Evolutionary conservation across 169 alveolate species (phyloP).

Genomic region (Plasmodium cynomolgi): DNA sequence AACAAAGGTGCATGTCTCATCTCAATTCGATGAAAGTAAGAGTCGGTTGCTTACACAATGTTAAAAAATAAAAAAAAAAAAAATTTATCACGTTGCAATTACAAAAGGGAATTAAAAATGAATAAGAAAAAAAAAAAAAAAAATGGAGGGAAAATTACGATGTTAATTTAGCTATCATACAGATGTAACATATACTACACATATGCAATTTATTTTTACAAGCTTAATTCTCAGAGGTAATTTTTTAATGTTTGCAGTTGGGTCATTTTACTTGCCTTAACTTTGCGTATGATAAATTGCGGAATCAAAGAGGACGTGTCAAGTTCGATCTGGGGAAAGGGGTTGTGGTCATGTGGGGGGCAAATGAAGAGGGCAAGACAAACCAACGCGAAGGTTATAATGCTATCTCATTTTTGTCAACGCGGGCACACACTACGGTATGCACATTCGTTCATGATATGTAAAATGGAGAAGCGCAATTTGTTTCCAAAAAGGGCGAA

Average conservation of each 20-base stretch:
- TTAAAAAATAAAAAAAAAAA: constrained; percentile 9
- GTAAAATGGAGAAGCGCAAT: not conserved
- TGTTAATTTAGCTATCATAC: not conserved
- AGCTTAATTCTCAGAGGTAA: not conserved
- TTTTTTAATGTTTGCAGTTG: constrained; percentile 7
- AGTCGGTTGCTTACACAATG: not conserved
- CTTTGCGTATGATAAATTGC: constrained; percentile 31
- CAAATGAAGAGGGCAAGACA: not conserved
- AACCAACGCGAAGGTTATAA: not conserved
- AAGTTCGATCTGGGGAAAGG: constrained; percentile 11
- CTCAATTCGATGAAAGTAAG: not conserved
- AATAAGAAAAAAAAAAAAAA: not conserved
- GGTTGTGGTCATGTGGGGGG: not conserved
- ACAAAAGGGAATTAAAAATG: not conserved
- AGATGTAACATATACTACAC: not conserved
- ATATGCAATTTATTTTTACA: not conserved
- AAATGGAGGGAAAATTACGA: not conserved
- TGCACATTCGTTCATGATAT: not conserved
- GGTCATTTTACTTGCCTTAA: constrained; percentile 39
- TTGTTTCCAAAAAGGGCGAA: not conserved
- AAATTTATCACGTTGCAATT: not conserved
- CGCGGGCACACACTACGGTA: not conserved
- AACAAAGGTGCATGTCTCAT: not conserved
- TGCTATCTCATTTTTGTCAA: not conserved
- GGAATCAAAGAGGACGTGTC: constrained; percentile 50